Conservation (phyloP, 768 basidiomycete genomes). For the Rhizopogon vinicolor region DNA sequence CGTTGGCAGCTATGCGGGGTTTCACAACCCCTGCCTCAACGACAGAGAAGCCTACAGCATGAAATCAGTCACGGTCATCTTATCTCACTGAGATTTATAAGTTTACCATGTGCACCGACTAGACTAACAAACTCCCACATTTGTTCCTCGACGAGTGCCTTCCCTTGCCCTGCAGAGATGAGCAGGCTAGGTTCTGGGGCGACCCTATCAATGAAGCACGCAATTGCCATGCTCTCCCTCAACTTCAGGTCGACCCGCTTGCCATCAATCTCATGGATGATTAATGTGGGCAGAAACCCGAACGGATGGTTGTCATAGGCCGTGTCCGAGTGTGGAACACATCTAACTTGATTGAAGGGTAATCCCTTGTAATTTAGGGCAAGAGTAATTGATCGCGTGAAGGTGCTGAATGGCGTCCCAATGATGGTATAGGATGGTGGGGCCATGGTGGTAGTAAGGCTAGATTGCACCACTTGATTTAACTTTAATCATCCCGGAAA, state of each 20-base stretch:
- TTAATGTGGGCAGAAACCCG: slow-evolving; percentile 26
- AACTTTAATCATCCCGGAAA: background rate
- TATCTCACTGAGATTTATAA: background rate
- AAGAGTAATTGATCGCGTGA: slow-evolving; percentile 27
- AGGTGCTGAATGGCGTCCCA: slow-evolving; percentile 29
- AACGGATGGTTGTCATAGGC: slow-evolving; percentile 26
- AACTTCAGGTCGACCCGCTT: slow-evolving; percentile 18
- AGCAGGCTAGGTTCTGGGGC: slow-evolving; percentile 21
- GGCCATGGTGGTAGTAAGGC: slow-evolving; percentile 10
- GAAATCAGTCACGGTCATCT: slow-evolving; percentile 1
- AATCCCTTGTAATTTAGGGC: slow-evolving; percentile 23
- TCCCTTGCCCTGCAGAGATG: slow-evolving; percentile 16
- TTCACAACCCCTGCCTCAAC: slow-evolving; percentile 29
- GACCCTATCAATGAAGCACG: slow-evolving; percentile 24
- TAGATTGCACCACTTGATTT: background rate
- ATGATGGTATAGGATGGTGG: slow-evolving; percentile 21
- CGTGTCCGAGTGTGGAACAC: slow-evolving; percentile 22
- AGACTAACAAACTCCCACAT: slow-evolving; percentile 30
- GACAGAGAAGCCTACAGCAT: slow-evolving; percentile 18
- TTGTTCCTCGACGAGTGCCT: slow-evolving; percentile 19
- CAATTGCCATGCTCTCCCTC: slow-evolving; percentile 25
- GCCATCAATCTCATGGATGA: slow-evolving; percentile 23
- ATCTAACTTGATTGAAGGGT: slow-evolving; percentile 20
- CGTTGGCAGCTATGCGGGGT: slow-evolving; percentile 22
- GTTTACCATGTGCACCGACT: slow-evolving; percentile 18